These are phyloP conservation scores for Phycomyces nitens DNA, from an alignment of 192 early-diverging fungal genomes.

Conservation along the genomic window DNA sequence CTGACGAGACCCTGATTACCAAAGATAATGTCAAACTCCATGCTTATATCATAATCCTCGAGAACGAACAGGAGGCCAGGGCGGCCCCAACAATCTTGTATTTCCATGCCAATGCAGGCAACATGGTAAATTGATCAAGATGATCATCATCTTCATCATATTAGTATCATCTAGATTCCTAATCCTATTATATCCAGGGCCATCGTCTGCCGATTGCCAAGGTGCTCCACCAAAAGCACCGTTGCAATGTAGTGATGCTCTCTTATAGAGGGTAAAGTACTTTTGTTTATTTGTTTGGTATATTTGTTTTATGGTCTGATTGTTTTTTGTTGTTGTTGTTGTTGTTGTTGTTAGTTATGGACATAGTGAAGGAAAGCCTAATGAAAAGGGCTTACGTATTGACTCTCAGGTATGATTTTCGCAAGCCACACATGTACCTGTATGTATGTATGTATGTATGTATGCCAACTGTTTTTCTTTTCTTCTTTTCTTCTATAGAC, in stretches of 20 bases:
- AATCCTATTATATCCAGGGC: conserved; percentile 50
- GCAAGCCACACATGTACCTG: neutral
- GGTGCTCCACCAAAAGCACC: conserved; percentile 57
- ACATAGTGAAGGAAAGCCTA: conserved; percentile 77
- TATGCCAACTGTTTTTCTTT: no score
- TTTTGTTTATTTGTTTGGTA: neutral
- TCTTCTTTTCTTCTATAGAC: no score
- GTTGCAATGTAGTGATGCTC: conserved; percentile 91
- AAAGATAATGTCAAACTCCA: conserved; percentile 77
- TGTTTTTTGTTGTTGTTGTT: no score
- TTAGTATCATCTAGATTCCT: neutral
- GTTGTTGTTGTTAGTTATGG: conserved; percentile 62
- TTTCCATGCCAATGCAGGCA: conserved; percentile 96
- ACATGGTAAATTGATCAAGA: conserved; percentile 61
- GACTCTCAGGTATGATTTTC: conserved; percentile 74
- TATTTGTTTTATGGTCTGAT: neutral
- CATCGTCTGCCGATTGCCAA: conserved; percentile 92
- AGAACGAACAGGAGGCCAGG: conserved; percentile 50
- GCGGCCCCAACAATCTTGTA: conserved; percentile 76
- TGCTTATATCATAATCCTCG: conserved; percentile 72
- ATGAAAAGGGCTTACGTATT: conserved; percentile 82
- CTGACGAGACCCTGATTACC: conserved; percentile 70
- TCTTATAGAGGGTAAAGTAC: conserved; percentile 87
- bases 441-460: no score
- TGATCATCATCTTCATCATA: neutral